These are phyloP conservation scores for Moniliophthora roreri DNA, from an alignment of 1,284 basidiomycete species.

Conservation along the genomic window DNA sequence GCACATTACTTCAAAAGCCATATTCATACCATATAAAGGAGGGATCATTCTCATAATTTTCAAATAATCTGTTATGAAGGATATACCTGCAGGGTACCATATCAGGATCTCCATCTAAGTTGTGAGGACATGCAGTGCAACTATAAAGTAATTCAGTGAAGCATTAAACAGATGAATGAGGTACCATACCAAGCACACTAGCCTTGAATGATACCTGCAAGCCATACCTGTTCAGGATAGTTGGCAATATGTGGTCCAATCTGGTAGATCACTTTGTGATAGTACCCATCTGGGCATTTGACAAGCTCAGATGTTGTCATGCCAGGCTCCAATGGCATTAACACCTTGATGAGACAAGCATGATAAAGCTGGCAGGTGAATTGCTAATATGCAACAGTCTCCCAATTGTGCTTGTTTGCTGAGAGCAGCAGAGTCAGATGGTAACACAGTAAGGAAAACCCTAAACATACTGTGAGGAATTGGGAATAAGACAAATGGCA, in stretches of 20 bases:
- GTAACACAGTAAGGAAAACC: background rate
- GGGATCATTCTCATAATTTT: background rate
- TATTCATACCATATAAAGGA: background rate
- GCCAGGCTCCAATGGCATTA: background rate
- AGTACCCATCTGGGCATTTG: constrained; percentile 9
- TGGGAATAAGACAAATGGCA: constrained; percentile 19
- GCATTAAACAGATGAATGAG: background rate
- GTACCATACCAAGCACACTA: constrained; percentile 14
- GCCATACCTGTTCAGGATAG: constrained; percentile 13
- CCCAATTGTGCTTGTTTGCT: background rate
- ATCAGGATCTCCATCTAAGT: background rate
- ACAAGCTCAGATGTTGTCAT: constrained; percentile 7
- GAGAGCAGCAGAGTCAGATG: too few species aligned
- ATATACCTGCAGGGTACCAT: background rate
- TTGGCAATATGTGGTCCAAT: constrained; percentile 14
- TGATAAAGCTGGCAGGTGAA: background rate
- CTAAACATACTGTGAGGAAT: constrained; percentile 17
- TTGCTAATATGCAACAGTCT: background rate
- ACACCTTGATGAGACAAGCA: background rate
- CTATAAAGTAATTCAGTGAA: background rate
- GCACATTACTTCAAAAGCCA: background rate
- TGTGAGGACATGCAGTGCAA: constrained; percentile 1
- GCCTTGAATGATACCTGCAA: constrained; percentile 10
- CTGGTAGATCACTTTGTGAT: constrained; percentile 8
- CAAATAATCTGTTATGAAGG: background rate